Evolutionary conservation across 2,329 filamentous ascomycete genomes (phyloP), one percentile per base, ranked within the genome.

Genomic region (Elsinoe arachidis): DNA sequence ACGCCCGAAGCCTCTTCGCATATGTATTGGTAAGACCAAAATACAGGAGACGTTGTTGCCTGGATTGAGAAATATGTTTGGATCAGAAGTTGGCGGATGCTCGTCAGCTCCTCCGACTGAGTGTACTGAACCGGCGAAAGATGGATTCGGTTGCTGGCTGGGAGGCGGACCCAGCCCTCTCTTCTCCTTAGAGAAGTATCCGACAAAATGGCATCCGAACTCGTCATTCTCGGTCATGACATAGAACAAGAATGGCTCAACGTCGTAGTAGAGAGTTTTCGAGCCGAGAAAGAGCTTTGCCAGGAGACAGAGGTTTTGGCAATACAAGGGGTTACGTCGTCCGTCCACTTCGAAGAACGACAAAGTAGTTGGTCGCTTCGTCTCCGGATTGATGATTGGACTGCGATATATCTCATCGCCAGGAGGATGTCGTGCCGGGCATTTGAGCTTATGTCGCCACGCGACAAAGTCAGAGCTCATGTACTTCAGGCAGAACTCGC

Each of bases 101-200:
- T 57, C 56, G 15, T 63, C 63, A 15, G 62, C 62, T 38, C 60
- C 61, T 19, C 51, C 57, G n/a, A 56, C 60, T 9, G 56, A 59
- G 21, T 61, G 62, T 7, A 58, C 33, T 34, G 58, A 56, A 10
- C 43, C 44, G 52, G 67, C 65, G 46, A 65, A 65, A 9, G 63
- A 65, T 33, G 61, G 62, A 35, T 64, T 60, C 15, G 65, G 58
- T 39, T 64, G 86, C 60, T 90, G 95, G 71, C 89, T 92, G 1
- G 90, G 87, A 35, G 62, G 58, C 56, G 66, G 64, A 2, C 65
- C 64, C 43, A 65, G 66, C 10, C 68, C 68, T 43, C 95, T 81
- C 74, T 99, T 99, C 74, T 99, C 93, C 70, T 99, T 99, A 53
- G 93, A 97, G 67, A 99, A 99, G 69, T 99, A 99, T n/a, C 93